Evolutionary conservation across 768 basidiomycete species (phyloP), one percentile per base, ranked within the genome.

Genomic region (Symmetrospora coprosmae): DNA sequence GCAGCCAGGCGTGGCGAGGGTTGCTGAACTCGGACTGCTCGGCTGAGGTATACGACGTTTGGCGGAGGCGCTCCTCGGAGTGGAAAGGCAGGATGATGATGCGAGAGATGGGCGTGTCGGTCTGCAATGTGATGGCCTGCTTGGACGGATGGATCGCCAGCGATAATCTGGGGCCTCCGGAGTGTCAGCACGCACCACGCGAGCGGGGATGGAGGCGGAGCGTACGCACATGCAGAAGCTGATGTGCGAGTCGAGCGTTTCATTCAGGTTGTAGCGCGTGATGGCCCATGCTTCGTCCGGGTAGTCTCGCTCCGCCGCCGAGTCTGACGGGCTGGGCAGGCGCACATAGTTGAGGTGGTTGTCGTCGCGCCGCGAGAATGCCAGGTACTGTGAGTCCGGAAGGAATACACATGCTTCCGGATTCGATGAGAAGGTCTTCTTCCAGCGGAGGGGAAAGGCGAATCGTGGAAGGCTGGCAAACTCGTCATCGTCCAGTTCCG

Each of bases 11-110:
- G 61, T 70, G 67, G 2, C 71, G 64, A 0, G 68, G 69, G 28
- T 53, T 64, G 9, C 63, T 67, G 60, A 62, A 70, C 14, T 65
- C 64, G 14, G 60, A 61, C 30, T 69, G 67, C 5, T 55, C 58
- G 14, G 69, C 59, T 14, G 35, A 33, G 2, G 65, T 69, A 49
- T 67, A 65, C 6, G 67, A 35, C 7, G 69, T 67, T 19, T 50
- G 21, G 8, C 38, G 27, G 17, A 67, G 30, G 16, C 68, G 47
- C 47, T 45, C 2, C 16, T 46, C n/a, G 11, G 66, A 67, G 28
- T 66, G 63, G 63, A 71, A 69, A 0, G 71, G 66, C 40, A 70
- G 63, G n/a, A 72, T 50, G 43, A 72, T 65, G 52, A 72, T 56
- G 6, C 70, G 63, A 1, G 64, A 60, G 23, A 28, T 56, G 21